Base-by-base conservation (phyloP, 495 filamentous ascomycete species). In the Hapsidospora chrysogenum region DNA sequence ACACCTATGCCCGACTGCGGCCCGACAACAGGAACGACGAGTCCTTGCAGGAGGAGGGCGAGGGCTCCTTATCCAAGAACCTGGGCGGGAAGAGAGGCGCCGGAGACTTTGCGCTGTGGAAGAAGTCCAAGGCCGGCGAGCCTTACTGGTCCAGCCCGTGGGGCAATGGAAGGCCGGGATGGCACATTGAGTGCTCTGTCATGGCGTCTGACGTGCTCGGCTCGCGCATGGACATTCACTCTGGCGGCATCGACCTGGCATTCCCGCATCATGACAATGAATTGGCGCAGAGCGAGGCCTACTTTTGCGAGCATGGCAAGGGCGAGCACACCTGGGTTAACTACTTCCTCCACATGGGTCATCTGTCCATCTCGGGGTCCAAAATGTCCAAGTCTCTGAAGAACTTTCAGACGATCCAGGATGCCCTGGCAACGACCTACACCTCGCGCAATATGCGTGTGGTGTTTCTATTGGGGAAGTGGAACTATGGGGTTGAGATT, bases 221-320 rank as follows among this genome's bases (percentile, higher is more conserved):
- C 6, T 60, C 71, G 28, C 61, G 72, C 36, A 80, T 97, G 54
- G 89, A 97, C 56, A 80, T 96, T 33, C 86, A 96, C 52, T 87
- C 81, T 15, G 89, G 89, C 7, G 89, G 89, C 25, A 78, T 93
- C 35, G 89, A 97, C 53, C 66, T 96, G 35, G 76, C 78, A 5
- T 96, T 96, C 54, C 89, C 89, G 1, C 89, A 97, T 55, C 89
- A 95, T 48, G 89, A 95, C 51, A 96, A 94, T 41, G 87, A 95
- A 56, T 59, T 95, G 32, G 89, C 89, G 0, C 89, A 96, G 57
- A 84, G 76, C 42, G 87, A 95, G 53, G 89, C 86, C 17, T 93
- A 85, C 53, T 96, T 56, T 38, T 63, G 65, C 44, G 41, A 63
- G 36, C 53, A 63, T 38, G 56, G 51, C 35, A 53, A 57, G 33